Conservation (phyloP, 306 rosid species). For the Trifolium repens region DNA sequence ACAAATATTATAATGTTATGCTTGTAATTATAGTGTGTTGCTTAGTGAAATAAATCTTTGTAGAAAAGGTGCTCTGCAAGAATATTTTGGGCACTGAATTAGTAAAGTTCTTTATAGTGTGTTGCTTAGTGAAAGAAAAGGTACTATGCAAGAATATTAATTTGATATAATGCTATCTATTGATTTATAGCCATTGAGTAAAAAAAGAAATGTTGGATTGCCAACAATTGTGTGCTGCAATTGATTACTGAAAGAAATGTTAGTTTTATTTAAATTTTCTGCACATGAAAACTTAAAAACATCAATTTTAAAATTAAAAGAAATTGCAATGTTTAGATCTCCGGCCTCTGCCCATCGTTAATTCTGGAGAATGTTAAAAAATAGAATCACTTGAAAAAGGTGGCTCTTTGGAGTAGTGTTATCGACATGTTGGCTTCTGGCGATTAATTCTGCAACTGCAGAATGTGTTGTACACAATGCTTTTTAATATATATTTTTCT, state of each 20-base stretch:
- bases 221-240: constrained; percentile 13
- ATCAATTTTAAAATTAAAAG: constrained; percentile 5
- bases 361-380: constrained; percentile 21
- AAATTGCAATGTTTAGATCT: constrained; percentile 10
- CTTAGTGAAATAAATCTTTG: constrained; percentile 7
- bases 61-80: constrained; percentile 20
- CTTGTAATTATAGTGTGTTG: neutral
- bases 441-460: constrained; percentile 30
- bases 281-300: neutral
- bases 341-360: constrained; percentile 4
- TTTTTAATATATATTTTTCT: constrained; percentile 20
- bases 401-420: constrained; percentile 2
- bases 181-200: neutral
- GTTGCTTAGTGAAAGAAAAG: constrained; percentile 17
- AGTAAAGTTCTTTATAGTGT: neutral
- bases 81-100: constrained; percentile 5
- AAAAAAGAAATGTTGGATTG: neutral
- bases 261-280: constrained; percentile 30
- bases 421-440: constrained; percentile 24
- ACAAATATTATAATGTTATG: constrained; percentile 16
- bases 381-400: constrained; percentile 13
- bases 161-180: neutral
- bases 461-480: constrained; percentile 32
- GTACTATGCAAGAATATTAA: constrained; percentile 18
- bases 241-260: constrained; percentile 1